Base-by-base conservation (phyloP, 2,329 filamentous ascomycete genomes). In the Fusarium temperatum region DNA sequence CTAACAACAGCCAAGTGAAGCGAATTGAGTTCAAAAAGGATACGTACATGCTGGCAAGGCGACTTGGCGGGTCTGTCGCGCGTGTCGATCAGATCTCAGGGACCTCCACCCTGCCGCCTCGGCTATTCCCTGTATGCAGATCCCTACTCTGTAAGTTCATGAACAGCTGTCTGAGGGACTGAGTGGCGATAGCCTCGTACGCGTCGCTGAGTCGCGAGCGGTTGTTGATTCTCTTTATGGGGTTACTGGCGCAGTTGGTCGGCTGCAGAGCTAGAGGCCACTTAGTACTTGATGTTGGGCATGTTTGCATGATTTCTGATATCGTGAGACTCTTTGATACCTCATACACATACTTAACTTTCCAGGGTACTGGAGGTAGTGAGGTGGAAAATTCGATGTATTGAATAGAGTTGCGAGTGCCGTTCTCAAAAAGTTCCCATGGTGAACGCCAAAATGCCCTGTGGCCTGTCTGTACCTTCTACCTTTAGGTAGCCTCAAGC, bases 31-130 rank as follows among this genome's bases (percentile, higher is more conserved):
- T 77, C 77, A 15, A n/a, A 26, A 38, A 53, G 20, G 26, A 58
- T 47, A 55, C 47, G 36, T 68, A 70, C 50, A 28, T 47, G 47
- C 35, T 45, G n/a, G 44, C 59, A 73, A 70, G 58, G 55, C 53
- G 68, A 59, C 55, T 61, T 56, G 58, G 66, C 68, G 70, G 75
- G 71, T 68, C 66, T 75, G 66, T 78, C 69, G 68, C 64, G 70
- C 76, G 66, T 78, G 73, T 78, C 77, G 77, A 78, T 78, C 77
- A 66, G 77, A 78, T 78, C 77, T 78, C 74, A 77, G 75, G 75
- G 77, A 76, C 77, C 72, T 76, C 75, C 72, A 75, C 75, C 72
- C 61, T 70, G 59, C 74, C 72, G 61, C 73, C 70, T 75, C 70
- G 70, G 70, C 66, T 77, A 54, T 72, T 66, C 70, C 77, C 74